phyloP scores from a whole-genome alignment of 805 yeast species.

The Vanderwaltozyma polyspora region DNA sequence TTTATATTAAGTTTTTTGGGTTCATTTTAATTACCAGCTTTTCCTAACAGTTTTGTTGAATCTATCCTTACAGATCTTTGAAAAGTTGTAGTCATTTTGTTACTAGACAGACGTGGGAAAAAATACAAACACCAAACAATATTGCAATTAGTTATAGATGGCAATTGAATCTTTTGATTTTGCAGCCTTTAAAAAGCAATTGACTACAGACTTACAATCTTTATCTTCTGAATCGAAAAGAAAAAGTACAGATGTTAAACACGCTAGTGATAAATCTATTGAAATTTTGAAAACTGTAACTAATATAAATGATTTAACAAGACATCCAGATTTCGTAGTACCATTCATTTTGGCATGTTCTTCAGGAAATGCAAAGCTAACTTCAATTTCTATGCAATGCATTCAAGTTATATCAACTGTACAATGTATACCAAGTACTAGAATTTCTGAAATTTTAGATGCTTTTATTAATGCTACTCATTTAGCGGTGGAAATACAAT shows the following conservation, averaged over 20 bases:
- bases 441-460: constrained; percentile 46
- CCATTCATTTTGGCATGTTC: constrained; percentile 70
- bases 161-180: constrained; percentile 3
- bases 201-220: constrained; percentile 46
- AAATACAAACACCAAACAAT: too few relatives aligned
- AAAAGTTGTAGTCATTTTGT: too few relatives aligned
- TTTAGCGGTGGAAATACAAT: constrained; percentile 70
- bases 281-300: constrained; percentile 32
- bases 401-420: constrained; percentile 48
- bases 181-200: constrained; percentile 14
- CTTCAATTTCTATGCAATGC: constrained; percentile 60
- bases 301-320: constrained; percentile 27
- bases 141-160: too few relatives aligned
- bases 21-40: too few relatives aligned
- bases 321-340: constrained; percentile 42
- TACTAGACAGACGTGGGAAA: too few relatives aligned
- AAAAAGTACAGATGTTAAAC: constrained; percentile 56
- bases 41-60: too few relatives aligned
- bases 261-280: constrained; percentile 43
- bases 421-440: constrained; percentile 42
- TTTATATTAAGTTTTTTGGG: too few relatives aligned
- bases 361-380: constrained; percentile 62
- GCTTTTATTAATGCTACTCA: constrained; percentile 65
- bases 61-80: too few relatives aligned
- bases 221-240: constrained; percentile 63